Evolutionary conservation across 2,329 filamentous ascomycete genomes (phyloP).

Genomic region (Claviceps capensis): DNA sequence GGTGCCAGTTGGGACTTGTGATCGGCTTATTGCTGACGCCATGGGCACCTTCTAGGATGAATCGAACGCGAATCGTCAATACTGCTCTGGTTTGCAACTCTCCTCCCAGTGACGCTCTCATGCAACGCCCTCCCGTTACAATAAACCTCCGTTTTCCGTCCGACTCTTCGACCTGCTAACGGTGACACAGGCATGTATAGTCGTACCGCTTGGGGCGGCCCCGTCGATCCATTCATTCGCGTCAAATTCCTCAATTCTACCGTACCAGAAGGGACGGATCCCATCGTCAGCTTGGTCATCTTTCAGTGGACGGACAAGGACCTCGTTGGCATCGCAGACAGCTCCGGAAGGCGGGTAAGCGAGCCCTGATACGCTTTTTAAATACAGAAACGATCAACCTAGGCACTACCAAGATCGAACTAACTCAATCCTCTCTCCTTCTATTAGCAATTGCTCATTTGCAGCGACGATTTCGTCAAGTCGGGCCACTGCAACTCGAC

Average conservation of each 20-base stretch:
- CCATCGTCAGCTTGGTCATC: slow-evolving; percentile 70
- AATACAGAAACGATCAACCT: background rate
- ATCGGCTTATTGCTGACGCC: slow-evolving; percentile 11
- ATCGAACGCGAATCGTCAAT: slow-evolving; percentile 61
- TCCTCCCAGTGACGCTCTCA: no score
- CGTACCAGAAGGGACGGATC: slow-evolving; percentile 46
- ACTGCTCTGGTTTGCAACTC: slow-evolving; percentile 49
- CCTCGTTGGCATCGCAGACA: slow-evolving; percentile 56
- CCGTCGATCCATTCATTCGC: slow-evolving; percentile 77
- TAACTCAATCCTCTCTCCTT: background rate
- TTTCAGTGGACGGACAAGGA: slow-evolving; percentile 88
- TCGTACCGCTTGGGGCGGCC: slow-evolving; percentile 74
- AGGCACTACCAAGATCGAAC: background rate
- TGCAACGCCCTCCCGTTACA: no score
- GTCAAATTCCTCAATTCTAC: slow-evolving; percentile 58
- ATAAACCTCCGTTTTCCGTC: slow-evolving; percentile 2
- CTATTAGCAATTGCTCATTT: slow-evolving; percentile 42
- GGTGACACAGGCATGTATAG: slow-evolving; percentile 72
- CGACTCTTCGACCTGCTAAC: background rate
- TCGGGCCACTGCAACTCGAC: slow-evolving; percentile 58
- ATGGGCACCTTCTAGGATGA: slow-evolving; percentile 45
- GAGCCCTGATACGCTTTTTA: slow-evolving; percentile 27
- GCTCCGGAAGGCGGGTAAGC: slow-evolving; percentile 31
- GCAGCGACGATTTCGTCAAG: slow-evolving; percentile 56
- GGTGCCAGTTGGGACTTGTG: no score